Percentiles rank a stretch among this genome's conserved stretches.
Conservation (phyloP, 2,329 filamentous ascomycete species). For the Aspergillus texensis region DNA sequence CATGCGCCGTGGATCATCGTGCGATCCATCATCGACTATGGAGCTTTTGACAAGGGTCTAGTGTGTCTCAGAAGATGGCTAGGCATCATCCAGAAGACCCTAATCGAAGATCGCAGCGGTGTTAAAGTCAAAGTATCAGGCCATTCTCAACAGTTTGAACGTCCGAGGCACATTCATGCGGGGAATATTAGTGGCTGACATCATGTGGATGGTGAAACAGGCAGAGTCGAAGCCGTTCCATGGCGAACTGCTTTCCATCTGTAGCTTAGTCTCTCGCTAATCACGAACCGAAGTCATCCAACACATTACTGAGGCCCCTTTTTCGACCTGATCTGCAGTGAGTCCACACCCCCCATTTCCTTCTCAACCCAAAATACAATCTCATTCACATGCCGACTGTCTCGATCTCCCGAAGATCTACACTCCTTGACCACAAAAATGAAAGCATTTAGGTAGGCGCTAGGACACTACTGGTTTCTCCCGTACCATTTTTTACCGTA, state of each 20-base stretch:
- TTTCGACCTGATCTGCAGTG: slow-evolving; percentile 1
- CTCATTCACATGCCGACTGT: slow-evolving; percentile 6
- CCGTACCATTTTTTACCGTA: no score
- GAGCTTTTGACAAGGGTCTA: neutral
- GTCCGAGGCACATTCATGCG: slow-evolving; percentile 1
- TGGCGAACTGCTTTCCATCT: neutral
- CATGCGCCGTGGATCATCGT: neutral
- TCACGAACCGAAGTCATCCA: neutral
- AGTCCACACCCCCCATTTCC: neutral
- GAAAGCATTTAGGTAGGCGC: no score
- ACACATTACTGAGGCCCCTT: neutral
- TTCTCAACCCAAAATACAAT: neutral
- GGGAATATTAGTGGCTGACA: neutral
- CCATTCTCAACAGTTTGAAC: neutral
- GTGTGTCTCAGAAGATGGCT: neutral
- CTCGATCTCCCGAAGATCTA: neutral
- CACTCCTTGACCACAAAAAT: no score
- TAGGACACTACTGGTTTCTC: no score
- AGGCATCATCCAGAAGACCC: neutral
- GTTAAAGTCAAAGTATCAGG: neutral
- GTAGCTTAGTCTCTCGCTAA: neutral
- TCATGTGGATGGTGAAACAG: neutral
- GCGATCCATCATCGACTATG: neutral
- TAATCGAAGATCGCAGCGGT: neutral
- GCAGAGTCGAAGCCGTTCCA: neutral